Evolutionary conservation across 2,329 filamentous ascomycete species (phyloP), one percentile per base, ranked within the genome.

Genomic region (Podosphaera aphanis): DNA sequence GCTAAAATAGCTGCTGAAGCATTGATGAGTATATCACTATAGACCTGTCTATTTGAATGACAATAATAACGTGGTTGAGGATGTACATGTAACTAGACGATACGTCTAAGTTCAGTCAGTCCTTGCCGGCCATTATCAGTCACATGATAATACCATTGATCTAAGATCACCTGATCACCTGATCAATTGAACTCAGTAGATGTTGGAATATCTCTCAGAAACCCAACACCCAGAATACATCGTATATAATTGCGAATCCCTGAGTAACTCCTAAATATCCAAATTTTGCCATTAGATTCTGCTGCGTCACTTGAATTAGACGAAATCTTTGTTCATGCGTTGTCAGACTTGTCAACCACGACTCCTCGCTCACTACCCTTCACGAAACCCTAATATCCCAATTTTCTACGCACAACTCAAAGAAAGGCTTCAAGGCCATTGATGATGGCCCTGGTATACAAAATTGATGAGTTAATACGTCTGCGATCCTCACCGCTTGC

Each of bases 401-500:
- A 74, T 93, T 46, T 92, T 94, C 58, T 93, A 84, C 64, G 2
- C 15, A 7, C 15, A 33, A 33, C 6, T 13, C 21, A 15, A 35
- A 16, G 29, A 20, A 15, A 43, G 11, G 43, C 42, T 42, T 49
- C 43, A 29, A 43, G 10, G 29, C 13, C 29, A 19, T 5, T 19
- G 29, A 27, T 16, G 25, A 56, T 57, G 56, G 51, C 52, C 54
- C 59, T 61, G 49, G 56, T 52, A 67, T 94, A 94, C 62, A 72
- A 80, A 50, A 69, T 73, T 62, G 82, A 86, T 52, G 71, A 81
- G 63, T 69, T 95, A 55, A 67, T 84, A 56, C 69, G 71, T 60
- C 67, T 95, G 57, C 74, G 79, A 63, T 69, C 79, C 49, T 94
- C 88, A 52, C 85, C 85, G 52, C 68, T 93, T 61, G 85, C 85